Evolutionary conservation across 805 yeast genomes (phyloP), one percentile per base, ranked within the genome.

Genomic region (Sporopachydermia lactativora): DNA sequence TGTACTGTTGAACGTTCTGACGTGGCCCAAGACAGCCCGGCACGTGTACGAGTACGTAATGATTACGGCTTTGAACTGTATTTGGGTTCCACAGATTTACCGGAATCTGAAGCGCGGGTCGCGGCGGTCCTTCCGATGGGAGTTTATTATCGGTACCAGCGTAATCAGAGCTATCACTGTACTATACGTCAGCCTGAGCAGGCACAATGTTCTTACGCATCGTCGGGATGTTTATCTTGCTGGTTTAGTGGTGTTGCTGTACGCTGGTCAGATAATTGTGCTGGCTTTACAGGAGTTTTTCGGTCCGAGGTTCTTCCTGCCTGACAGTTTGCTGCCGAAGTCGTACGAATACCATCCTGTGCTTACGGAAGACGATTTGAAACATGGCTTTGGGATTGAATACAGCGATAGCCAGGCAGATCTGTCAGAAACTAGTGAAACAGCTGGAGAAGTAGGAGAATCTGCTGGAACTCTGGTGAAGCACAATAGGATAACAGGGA

Each of bases 21-120:
- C 72, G 37, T 82, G 92, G 94, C 77, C 86, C 35, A 64, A 64
- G 15, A 60, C 54, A 15, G 60, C 71, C 34, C 60, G 95, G 42
- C 57, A 55, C 18, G 48, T 63, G 1, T 72, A 77, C 50, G 95
- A 85, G 52, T 74, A 70, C 42, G 40, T 69, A 3, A 59, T 71
- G 1, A 54, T 79, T 5, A 44, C 75, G 2, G 39, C 66, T 1
- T 49, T 79, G 18, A 81, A 76, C 54, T 81, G 94, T 1, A 78
- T 72, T 49, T 86, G 96, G 96, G 48, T 82, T 13, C 96, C 96
- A 1, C 97, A 88, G 57, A 78, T 83, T 36, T 77, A 76, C 49
- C 67, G 96, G 54, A 84, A 85, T 53, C 72, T 77, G 2, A 55
- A 77, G 18, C 68, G 83, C 40, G 89, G 88, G 15, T 66, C 76